phyloP scores from a whole-genome alignment of 257 asterid genomes.

The Dorcoceras hygrometricum region DNA sequence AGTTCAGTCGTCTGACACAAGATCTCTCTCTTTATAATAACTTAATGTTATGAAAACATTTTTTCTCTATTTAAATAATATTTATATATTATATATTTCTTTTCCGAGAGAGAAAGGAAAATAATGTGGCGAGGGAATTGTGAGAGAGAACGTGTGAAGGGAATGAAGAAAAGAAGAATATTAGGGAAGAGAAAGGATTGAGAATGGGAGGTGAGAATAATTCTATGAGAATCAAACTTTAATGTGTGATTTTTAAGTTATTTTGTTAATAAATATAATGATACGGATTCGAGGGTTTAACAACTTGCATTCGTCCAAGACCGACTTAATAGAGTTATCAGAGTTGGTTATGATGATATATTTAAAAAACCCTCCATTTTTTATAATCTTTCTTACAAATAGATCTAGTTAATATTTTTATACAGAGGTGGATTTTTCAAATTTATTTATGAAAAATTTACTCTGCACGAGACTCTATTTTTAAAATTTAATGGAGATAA shows the following conservation, averaged over 20 bases:
- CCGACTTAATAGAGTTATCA: too few species aligned
- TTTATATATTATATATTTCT: too few species aligned
- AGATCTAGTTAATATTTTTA: too few species aligned
- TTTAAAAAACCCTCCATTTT: neutral
- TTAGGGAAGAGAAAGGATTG: conserved; percentile 39
- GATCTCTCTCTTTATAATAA: conserved; percentile 47
- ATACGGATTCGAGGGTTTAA: neutral
- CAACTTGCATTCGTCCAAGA: neutral
- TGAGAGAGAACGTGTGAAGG: too few species aligned
- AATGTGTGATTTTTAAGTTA: neutral
- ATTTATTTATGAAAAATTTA: too few species aligned
- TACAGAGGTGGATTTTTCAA: too few species aligned
- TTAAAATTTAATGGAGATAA: too few species aligned
- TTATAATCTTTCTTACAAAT: neutral
- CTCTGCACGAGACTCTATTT: too few species aligned
- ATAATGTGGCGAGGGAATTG: conserved; percentile 20
- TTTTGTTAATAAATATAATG: neutral
- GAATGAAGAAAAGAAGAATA: conserved; percentile 37
- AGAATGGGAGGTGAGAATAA: conserved; percentile 56
- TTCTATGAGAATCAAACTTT: conserved; percentile 55
- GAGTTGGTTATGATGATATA: neutral
- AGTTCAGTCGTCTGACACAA: conserved; percentile 45
- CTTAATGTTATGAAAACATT: neutral
- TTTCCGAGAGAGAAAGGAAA: conserved; percentile 20
- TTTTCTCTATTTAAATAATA: too few species aligned